These are phyloP conservation scores for Butyriboletus appendiculatus DNA, from an alignment of 1,284 basidiomycete genomes.

Conservation along the genomic window DNA sequence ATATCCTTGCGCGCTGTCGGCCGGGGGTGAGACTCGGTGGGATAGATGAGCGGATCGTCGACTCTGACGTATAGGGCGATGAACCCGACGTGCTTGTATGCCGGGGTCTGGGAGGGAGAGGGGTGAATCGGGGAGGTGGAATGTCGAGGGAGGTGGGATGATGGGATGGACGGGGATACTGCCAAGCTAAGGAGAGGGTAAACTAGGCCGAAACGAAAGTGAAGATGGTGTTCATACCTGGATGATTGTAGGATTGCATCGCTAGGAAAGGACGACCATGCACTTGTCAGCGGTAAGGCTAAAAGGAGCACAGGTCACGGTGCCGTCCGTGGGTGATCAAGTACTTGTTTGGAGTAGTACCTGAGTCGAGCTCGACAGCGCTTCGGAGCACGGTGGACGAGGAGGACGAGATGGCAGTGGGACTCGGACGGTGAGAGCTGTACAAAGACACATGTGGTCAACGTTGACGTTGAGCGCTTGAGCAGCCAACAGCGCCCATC, in stretches of 20 bases:
- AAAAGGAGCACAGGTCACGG: neutral
- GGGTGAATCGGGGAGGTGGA: slow-evolving; percentile 9
- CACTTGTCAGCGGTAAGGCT: neutral
- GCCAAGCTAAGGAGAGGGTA: slow-evolving; percentile 22
- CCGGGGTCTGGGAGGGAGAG: slow-evolving; percentile 20
- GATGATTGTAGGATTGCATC: slow-evolving; percentile 34
- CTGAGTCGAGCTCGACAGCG: neutral
- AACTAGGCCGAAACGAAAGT: neutral
- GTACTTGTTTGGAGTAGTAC: slow-evolving; percentile 1
- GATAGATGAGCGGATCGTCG: slow-evolving; percentile 14
- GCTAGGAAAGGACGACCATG: neutral
- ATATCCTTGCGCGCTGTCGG: slow-evolving; percentile 23
- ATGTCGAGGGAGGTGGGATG: slow-evolving; percentile 28
- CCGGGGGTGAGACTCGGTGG: slow-evolving; percentile 32
- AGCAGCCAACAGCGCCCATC: slow-evolving; percentile 23
- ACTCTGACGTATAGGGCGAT: slow-evolving; percentile 1
- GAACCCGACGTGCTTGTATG: slow-evolving; percentile 21
- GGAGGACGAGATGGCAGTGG: slow-evolving; percentile 2
- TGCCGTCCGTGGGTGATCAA: neutral
- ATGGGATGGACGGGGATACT: slow-evolving; percentile 19
- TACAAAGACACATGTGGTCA: slow-evolving; percentile 11
- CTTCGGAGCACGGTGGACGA: neutral
- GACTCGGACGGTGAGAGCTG: neutral
- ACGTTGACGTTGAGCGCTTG: neutral
- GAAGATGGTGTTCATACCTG: slow-evolving; percentile 21